Evolutionary conservation across 192 early-diverging fungal genomes (phyloP).

Genomic region (Gryganskiella cystojenkinii): DNA sequence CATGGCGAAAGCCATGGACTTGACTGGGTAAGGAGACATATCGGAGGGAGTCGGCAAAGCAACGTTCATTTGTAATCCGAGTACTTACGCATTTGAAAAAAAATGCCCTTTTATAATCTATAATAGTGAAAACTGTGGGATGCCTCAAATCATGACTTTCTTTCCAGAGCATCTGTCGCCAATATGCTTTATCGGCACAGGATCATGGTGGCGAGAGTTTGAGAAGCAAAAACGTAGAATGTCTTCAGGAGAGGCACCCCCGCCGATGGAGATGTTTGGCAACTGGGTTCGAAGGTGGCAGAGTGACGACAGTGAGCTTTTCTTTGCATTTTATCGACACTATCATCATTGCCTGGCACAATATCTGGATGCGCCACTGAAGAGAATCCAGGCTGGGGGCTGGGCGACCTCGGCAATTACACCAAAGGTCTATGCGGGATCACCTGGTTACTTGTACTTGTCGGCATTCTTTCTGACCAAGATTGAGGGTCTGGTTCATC

Average conservation of each 20-base stretch:
- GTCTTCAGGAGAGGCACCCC: constrained; percentile 22
- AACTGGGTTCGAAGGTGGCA: constrained; percentile 65
- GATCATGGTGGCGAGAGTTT: constrained; percentile 54
- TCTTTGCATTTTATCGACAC: constrained; percentile 65
- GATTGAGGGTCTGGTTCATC: constrained; percentile 60
- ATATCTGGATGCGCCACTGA: constrained; percentile 38
- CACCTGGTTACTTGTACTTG: constrained; percentile 58
- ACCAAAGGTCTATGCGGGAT: constrained; percentile 48
- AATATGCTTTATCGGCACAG: constrained; percentile 46
- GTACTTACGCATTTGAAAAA: not conserved
- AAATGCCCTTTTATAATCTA: not conserved
- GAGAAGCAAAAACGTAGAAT: constrained; percentile 52
- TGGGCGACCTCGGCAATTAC: constrained; percentile 30
- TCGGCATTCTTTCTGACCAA: constrained; percentile 60
- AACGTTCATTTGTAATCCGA: too few species aligned
- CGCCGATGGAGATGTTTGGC: constrained; percentile 57
- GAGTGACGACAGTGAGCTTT: constrained; percentile 64
- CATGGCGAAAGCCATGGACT: constrained; percentile 48
- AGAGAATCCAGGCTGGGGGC: constrained; percentile 39
- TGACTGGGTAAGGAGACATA: constrained; percentile 23
- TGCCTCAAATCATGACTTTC: constrained; percentile 42
- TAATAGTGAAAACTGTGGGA: constrained; percentile 30
- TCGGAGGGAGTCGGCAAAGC: too few species aligned
- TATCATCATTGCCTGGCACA: constrained; percentile 58
- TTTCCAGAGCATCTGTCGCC: constrained; percentile 54